A percentile compares a stretch with the other conserved stretches of the same genome.
Evolutionary conservation across 2,329 filamentous ascomycete species (phyloP).

Genomic region (Trichothecium roseum): DNA sequence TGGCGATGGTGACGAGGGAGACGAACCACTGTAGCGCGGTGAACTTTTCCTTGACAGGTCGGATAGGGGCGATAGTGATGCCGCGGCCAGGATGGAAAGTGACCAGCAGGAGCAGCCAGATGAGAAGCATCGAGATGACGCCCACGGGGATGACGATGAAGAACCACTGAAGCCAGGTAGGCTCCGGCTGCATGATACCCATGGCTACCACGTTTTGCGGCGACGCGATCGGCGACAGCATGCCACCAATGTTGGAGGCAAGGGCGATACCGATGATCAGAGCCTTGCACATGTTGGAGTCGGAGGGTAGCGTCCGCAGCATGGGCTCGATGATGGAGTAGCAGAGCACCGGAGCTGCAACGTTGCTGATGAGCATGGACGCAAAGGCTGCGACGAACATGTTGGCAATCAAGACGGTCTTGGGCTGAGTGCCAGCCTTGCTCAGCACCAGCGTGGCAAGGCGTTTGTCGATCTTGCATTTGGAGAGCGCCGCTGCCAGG

Average conservation of each 20-base stretch:
- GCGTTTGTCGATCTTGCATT: constrained; percentile 95
- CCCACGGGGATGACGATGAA: constrained; percentile 92
- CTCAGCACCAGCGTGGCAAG: constrained; percentile 93
- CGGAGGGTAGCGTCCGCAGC: constrained; percentile 80
- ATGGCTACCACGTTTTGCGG: constrained; percentile 96
- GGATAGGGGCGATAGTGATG: constrained; percentile 84
- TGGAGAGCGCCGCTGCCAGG: constrained; percentile 86
- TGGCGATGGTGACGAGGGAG: constrained; percentile 67
- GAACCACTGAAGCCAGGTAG: constrained; percentile 95
- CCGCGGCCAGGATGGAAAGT: constrained; percentile 79
- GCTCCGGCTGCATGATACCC: constrained; percentile 85
- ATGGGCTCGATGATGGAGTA: constrained; percentile 98
- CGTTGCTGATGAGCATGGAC: constrained; percentile 98
- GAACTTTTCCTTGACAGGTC: constrained; percentile 80
- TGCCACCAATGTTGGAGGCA: constrained; percentile 90
- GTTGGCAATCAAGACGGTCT: constrained; percentile 85
- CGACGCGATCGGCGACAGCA: constrained; percentile 92
- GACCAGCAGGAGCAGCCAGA: constrained; percentile 77
- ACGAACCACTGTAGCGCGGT: constrained; percentile 91
- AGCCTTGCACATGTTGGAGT: constrained; percentile 89
- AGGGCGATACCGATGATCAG: constrained; percentile 92
- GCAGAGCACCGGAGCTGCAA: constrained; percentile 91
- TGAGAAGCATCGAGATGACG: constrained; percentile 74
- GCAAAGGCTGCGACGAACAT: constrained; percentile 98
- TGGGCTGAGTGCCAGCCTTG: constrained; percentile 86